phyloP scores from a whole-genome alignment of 768 basidiomycete species.

The Saitozyma sp. region DNA sequence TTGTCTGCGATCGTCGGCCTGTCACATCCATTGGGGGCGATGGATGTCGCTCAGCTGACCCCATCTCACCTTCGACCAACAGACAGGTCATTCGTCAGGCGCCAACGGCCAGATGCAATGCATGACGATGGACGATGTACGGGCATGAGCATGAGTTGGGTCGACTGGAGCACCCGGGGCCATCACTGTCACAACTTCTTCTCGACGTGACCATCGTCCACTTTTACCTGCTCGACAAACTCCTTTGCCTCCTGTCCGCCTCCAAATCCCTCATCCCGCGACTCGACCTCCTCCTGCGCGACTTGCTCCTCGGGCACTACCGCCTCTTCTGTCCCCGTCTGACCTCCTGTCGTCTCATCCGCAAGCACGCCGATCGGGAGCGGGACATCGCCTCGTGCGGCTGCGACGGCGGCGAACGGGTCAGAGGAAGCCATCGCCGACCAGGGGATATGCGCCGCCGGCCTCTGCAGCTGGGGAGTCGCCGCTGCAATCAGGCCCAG shows the following conservation, averaged over 20 bases:
- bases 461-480: constrained; percentile 21
- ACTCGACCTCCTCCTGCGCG: constrained; percentile 38
- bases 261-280: constrained; percentile 37
- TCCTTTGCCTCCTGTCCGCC: constrained; percentile 37
- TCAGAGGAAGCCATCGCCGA: constrained; percentile 21
- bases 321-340: constrained; percentile 10
- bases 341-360: constrained; percentile 6
- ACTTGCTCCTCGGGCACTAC: constrained; percentile 19
- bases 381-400: constrained; percentile 4
- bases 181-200: constrained; percentile 1
- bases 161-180: no score
- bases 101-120: no score
- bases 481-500: constrained; percentile 74
- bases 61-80: no score
- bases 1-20: no score
- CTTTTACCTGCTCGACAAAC: constrained; percentile 35
- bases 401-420: constrained; percentile 16
- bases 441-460: constrained; percentile 7
- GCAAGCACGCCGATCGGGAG: constrained; percentile 5
- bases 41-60: no score
- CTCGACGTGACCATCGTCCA: constrained; percentile 16
- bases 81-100: no score
- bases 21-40: no score
- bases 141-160: no score
- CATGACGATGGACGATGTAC: no score